Base-by-base conservation (phyloP, 225 moss, liverwort and hornwort species). In the Physcomitrium patens region DNA sequence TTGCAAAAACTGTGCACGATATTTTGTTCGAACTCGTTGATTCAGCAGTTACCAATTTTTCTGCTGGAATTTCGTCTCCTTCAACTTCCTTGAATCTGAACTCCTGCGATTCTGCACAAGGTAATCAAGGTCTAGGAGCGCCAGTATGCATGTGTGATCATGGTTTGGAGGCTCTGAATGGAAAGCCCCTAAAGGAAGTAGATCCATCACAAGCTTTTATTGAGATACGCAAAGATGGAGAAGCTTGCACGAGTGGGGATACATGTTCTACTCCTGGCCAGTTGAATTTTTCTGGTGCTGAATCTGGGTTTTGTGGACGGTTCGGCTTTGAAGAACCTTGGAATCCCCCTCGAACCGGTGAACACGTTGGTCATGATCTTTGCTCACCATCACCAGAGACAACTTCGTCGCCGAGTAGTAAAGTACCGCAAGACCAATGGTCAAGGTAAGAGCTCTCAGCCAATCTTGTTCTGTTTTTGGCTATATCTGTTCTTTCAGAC, bases 181-280 rank as follows among this genome's bases (percentile, higher is more conserved):
- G 76, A 31, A 76, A 85, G 54, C 76, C 79, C 41, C 72, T 82
- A 45, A 76, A 82, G 72, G 85, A 85, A 63, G 72, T 79, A 60
- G 79, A 77, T 28, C 78, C 79, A 27, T 79, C 81, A 23, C 73
- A 79, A 37, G 78, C 81, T 55, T 85, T 85, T 73, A 82, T 85
- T 28, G 85, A 85, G 65, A 81, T 85, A 10, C 85, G 78, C 55
- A 85, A 85, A 51, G 79, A 79, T 62, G 79, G 79, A 27, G 80
- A 85, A 69, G 82, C 85, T 59, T 82, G 85, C 81, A 85, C 82
- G 53, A 82, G 73, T 73, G 85, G 66, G 47, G 82, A 85, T 52
- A 79, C 85, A 43, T 79, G 79, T 69, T 79, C 82, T 23, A 73
- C 78, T 76, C 79, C 81, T 18, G 76, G 70, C 56, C 82, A 73